phyloP scores from a whole-genome alignment of 805 yeast genomes.

The Saccharomycopsis schoenii region DNA sequence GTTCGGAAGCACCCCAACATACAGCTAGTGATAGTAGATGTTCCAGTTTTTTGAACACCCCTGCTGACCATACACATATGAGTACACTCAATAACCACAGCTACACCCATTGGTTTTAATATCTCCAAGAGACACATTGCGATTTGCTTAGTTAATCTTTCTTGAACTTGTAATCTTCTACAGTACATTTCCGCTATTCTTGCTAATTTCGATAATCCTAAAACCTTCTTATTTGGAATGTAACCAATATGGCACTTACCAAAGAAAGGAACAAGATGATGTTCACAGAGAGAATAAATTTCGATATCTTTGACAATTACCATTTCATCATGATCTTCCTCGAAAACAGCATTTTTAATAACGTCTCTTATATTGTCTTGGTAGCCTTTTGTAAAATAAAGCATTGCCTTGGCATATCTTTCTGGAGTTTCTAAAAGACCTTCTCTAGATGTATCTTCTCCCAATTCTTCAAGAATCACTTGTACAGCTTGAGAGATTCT shows the following conservation, averaged over 20 bases:
- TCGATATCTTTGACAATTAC: conserved; percentile 94
- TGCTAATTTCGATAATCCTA: conserved; percentile 89
- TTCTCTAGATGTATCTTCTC: conserved; percentile 83
- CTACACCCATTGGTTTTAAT: conserved; percentile 91
- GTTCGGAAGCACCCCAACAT: conserved; percentile 95
- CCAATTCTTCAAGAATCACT: conserved; percentile 68
- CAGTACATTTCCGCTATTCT: conserved; percentile 95
- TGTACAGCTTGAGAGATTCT: conserved; percentile 79
- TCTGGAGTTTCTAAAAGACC: conserved; percentile 93
- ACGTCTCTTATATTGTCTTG: conserved; percentile 82
- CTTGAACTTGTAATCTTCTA: conserved; percentile 95
- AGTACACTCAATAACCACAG: conserved; percentile 94
- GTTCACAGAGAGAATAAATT: conserved; percentile 89
- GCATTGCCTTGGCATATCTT: conserved; percentile 93
- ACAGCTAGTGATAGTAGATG: conserved; percentile 88
- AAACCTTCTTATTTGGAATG: conserved; percentile 86
- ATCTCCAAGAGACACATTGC: conserved; percentile 93
- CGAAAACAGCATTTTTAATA: conserved; percentile 90
- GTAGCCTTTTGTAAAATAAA: conserved; percentile 91
- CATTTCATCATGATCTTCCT: conserved; percentile 98
- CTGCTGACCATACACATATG: conserved; percentile 99
- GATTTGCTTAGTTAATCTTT: conserved; percentile 90
- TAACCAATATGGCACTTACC: conserved; percentile 98
- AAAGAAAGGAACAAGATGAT: conserved; percentile 92
- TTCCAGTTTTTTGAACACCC: conserved; percentile 93